A percentile compares a stretch with the other conserved stretches of the same genome.
Conservation (phyloP, 1,284 basidiomycete species). For the Neolentinus lepideus region DNA sequence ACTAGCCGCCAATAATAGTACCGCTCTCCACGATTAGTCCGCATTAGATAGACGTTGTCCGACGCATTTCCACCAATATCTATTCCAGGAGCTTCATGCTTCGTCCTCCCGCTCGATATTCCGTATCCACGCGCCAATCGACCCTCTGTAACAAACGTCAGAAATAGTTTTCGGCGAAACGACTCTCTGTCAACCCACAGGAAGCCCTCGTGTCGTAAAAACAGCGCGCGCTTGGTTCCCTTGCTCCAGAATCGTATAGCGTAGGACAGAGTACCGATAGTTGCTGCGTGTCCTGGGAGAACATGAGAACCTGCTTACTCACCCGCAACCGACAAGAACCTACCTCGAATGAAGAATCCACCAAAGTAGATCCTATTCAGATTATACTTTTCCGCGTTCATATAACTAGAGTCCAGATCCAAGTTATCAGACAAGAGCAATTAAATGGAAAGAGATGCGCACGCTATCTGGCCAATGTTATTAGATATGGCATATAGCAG, state of each 20-base stretch:
- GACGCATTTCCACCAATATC: neutral
- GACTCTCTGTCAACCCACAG: constrained; percentile 51
- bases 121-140: constrained; percentile 95
- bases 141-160: constrained; percentile 47
- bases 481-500: constrained; percentile 96
- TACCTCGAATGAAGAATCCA: constrained; percentile 97
- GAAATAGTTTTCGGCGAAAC: constrained; percentile 7
- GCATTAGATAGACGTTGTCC: neutral
- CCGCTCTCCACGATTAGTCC: neutral
- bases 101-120: constrained; percentile 54
- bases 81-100: neutral
- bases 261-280: constrained; percentile 96
- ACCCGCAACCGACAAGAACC: constrained; percentile 16
- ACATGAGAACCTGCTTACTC: constrained; percentile 6
- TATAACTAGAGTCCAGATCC: constrained; percentile 59
- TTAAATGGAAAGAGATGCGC: constrained; percentile 29
- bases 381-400: constrained; percentile 99
- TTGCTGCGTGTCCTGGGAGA: constrained; percentile 83
- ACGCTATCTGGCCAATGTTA: constrained; percentile 99
- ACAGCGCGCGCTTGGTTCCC: constrained; percentile 93
- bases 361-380: constrained; percentile 98
- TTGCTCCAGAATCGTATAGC: constrained; percentile 99
- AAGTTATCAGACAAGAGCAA: constrained; percentile 7
- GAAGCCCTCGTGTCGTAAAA: constrained; percentile 97
- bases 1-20: neutral